Evolutionary conservation across 176 grass and related monocot species (phyloP), one percentile per base, ranked within the genome.

Genomic region (Hordeum marinum): DNA sequence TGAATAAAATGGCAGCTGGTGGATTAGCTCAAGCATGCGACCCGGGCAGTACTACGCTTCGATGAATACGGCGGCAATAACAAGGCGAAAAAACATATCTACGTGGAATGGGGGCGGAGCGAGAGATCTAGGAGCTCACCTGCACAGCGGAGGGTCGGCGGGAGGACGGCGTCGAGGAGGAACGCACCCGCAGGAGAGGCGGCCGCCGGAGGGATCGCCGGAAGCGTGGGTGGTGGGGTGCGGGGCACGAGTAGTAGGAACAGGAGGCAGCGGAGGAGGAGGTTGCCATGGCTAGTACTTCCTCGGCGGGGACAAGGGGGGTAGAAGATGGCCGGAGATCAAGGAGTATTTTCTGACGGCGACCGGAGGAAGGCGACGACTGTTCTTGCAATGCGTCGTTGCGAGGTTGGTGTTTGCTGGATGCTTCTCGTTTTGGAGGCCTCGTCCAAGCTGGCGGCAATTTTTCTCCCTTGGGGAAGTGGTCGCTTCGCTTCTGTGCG

Each of bases 81-180:
- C 84, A 65, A 86, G 79, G 58, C 21, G n/a, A 39, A 43, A 37
- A 17, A 39, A 21, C 4, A 67, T 7, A 35, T n/a, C 13, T 18
- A 65, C 5, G 15, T n/a, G 32, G 42, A 77, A 64, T 8, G 42
- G 76, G 76, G 76, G 10, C 35, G 46, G 5, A 6, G 5, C 48
- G 46, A 66, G 84, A 68, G 84, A 90, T 87, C 75, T 75, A 52
- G 17, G 31, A 75, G 12, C 34, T 76, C 4, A 84, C 89, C 85
- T 70, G 87, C 55, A 18, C 25, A 60, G 25, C 68, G 1, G 26
- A 64, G 85, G 18, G 36, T 5, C 50, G 13, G 57, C 72, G 31
- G 50, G 37, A 83, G 67, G 45, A 77, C 45, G 71, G 7, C 60
- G 54, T 21, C 54, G 58, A 73, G 32, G 20, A 29, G 5, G 54